phyloP scores from a whole-genome alignment of 306 rosid genomes.

The Pyrus pyrifolia region DNA sequence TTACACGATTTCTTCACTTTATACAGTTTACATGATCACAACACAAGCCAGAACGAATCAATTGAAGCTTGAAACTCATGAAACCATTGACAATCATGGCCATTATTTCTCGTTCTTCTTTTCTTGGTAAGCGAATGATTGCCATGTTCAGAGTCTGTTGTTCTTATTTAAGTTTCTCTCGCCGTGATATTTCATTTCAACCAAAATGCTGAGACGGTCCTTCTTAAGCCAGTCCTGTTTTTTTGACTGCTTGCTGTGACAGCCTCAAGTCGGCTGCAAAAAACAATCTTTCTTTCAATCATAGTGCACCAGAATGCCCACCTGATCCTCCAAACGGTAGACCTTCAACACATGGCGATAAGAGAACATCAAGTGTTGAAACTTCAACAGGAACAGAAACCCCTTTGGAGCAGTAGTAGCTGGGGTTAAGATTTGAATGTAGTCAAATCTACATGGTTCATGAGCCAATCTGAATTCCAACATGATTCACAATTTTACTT shows the following conservation, averaged over 20 bases:
- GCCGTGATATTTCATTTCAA: background rate
- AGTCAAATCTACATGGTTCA: background rate
- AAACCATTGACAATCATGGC: background rate
- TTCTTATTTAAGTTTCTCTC: background rate
- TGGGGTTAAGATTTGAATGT: background rate
- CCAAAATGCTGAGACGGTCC: background rate
- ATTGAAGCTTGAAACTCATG: background rate
- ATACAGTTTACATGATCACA: too few relatives aligned
- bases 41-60: background rate
- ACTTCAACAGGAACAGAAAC: background rate
- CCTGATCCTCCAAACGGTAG: background rate
- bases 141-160: background rate
- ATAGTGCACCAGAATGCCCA: background rate
- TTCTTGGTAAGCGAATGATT: background rate
- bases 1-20: background rate
- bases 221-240: background rate
- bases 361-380: background rate
- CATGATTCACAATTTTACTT: slow-evolving; percentile 44
- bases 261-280: background rate
- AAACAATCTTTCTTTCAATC: background rate
- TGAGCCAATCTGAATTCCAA: background rate
- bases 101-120: background rate
- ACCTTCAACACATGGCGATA: background rate
- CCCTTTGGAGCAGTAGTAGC: background rate
- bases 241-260: background rate